Evolutionary conservation across 768 basidiomycete species (phyloP).

Genomic region (Mycena floridula): DNA sequence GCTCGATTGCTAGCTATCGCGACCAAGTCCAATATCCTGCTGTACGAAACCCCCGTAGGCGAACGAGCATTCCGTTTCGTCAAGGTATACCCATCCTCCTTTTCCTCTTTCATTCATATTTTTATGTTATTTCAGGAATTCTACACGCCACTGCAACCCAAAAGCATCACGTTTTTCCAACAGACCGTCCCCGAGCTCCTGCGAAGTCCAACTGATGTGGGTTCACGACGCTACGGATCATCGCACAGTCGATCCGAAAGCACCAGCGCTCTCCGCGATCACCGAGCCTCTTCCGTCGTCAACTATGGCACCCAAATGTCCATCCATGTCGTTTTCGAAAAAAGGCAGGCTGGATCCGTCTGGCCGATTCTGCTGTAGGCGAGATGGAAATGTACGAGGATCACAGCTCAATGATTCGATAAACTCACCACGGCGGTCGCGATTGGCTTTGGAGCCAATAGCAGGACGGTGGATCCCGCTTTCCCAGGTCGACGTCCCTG

Average conservation of each 20-base stretch:
- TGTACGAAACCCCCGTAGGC: conserved; percentile 79
- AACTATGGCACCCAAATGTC: conserved; percentile 68
- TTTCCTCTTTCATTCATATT: conserved; percentile 2
- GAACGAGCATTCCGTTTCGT: conserved; percentile 80
- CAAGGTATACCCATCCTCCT: conserved; percentile 46
- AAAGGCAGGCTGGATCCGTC: conserved; percentile 77
- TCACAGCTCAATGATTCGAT: conserved; percentile 10
- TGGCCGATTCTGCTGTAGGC: conserved; percentile 74
- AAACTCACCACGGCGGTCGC: conserved; percentile 1
- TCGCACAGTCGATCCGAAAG: conserved; percentile 39
- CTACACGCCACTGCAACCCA: conserved; percentile 68
- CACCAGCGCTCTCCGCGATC: conserved; percentile 27
- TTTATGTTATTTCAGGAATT: conserved; percentile 53
- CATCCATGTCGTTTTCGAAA: conserved; percentile 86
- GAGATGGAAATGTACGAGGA: conserved; percentile 60
- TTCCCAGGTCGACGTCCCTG: conserved; percentile 39
- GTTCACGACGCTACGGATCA: conserved; percentile 19
- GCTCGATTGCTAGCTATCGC: conserved; percentile 64
- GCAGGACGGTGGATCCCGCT: conserved; percentile 45
- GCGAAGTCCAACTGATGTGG: conserved; percentile 36
- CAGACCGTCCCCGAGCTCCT: conserved; percentile 54
- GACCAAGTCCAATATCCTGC: conserved; percentile 62
- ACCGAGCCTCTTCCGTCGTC: conserved; percentile 22
- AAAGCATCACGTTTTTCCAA: conserved; percentile 63
- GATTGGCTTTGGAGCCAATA: neutral